Evolutionary conservation across 495 filamentous ascomycete species (phyloP).

Genomic region (Haplographium delicatum): DNA sequence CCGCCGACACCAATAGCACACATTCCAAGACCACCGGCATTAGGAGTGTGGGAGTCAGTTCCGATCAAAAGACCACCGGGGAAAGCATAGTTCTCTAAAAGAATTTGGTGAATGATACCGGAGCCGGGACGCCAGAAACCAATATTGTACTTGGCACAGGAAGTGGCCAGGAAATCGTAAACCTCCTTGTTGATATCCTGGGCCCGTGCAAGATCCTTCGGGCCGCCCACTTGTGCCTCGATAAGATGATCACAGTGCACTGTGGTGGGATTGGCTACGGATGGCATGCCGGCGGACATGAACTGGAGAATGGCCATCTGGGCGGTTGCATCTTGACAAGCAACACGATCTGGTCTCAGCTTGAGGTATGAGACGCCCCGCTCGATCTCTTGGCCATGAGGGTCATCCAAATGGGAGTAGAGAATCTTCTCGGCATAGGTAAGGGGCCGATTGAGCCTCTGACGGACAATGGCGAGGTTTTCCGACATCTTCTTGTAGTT

Average conservation of each 20-base stretch:
- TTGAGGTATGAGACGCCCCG: slow-evolving; percentile 92
- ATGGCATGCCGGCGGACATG: slow-evolving; percentile 96
- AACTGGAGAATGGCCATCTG: slow-evolving; percentile 99
- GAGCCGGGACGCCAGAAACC: slow-evolving; percentile 99
- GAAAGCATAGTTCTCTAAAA: slow-evolving; percentile 98
- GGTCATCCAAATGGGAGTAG: slow-evolving; percentile 98
- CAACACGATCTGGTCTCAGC: slow-evolving; percentile 94
- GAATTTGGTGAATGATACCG: slow-evolving; percentile 99
- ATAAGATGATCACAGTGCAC: slow-evolving; percentile 99
- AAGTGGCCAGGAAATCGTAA: slow-evolving; percentile 92
- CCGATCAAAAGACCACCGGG: slow-evolving; percentile 97
- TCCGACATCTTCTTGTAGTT: slow-evolving; percentile 93
- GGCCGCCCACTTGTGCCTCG: slow-evolving; percentile 91
- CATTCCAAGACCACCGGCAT: slow-evolving; percentile 96
- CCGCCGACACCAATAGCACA: slow-evolving; percentile 96
- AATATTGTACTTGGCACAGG: slow-evolving; percentile 99
- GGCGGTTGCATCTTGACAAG: slow-evolving; percentile 98
- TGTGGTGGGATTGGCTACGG: slow-evolving; percentile 89
- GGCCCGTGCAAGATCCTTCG: slow-evolving; percentile 89
- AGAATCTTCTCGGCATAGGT: slow-evolving; percentile 98
- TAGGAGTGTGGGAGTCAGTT: slow-evolving; percentile 98
- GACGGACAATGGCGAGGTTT: slow-evolving; percentile 87
- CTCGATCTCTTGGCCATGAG: slow-evolving; percentile 92
- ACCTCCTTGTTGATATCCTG: slow-evolving; percentile 98
- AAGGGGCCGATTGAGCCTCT: slow-evolving; percentile 83